Conservation (phyloP, 108 stramenopile genomes). For the Cyclostephanos tholiformis region DNA sequence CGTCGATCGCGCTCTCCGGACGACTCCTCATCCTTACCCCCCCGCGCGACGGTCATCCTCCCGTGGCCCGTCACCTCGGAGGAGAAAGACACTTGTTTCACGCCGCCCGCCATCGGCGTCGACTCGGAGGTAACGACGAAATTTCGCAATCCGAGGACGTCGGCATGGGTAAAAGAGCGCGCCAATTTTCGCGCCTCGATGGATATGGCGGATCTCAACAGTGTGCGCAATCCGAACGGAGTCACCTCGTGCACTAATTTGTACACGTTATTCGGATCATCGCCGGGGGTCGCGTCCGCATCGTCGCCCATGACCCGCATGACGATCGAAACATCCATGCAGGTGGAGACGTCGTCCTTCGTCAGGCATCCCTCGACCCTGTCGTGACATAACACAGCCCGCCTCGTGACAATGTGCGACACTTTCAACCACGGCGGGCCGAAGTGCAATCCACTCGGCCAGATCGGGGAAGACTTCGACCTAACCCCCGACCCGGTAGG, state of each 20-base stretch:
- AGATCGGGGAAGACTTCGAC: constrained; percentile 31
- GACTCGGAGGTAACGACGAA: constrained; percentile 13
- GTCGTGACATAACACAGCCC: constrained; percentile 47
- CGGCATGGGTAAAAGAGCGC: constrained; percentile 53
- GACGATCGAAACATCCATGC: constrained; percentile 52
- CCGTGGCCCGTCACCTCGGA: constrained; percentile 18
- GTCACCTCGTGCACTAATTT: constrained; percentile 62
- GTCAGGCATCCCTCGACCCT: constrained; percentile 57
- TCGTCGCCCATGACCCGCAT: constrained; percentile 61
- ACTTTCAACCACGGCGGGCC: constrained; percentile 58
- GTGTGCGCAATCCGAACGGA: constrained; percentile 53
- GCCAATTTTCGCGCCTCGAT: constrained; percentile 51
- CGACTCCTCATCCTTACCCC: background rate
- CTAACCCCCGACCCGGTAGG: constrained; percentile 7
- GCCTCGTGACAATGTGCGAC: constrained; percentile 58
- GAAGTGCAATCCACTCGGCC: constrained; percentile 55
- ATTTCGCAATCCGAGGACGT: constrained; percentile 57
- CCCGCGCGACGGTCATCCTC: constrained; percentile 13
- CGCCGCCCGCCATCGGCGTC: background rate
- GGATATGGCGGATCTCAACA: constrained; percentile 44
- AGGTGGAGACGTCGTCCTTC: constrained; percentile 55
- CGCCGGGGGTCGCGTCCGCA: constrained; percentile 25
- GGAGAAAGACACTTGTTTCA: constrained; percentile 22
- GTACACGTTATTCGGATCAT: constrained; percentile 53
- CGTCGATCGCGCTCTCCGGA: constrained; percentile 17